Conservation (phyloP, 225 moss, liverwort and hornwort species). For the Rhytidiadelphus loreus region DNA sequence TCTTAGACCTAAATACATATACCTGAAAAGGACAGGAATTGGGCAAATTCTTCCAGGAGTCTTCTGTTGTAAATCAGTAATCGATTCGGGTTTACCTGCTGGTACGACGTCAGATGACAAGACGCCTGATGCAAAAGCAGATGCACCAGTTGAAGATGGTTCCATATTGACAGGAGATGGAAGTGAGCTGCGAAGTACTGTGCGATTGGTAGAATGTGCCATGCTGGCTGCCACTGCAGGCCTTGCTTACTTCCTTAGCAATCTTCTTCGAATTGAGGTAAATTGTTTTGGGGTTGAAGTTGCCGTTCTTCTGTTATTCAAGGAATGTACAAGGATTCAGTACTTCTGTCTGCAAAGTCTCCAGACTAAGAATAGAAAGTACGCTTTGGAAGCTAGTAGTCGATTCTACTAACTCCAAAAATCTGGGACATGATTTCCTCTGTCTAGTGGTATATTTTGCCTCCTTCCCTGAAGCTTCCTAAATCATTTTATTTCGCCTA, state of each 20-base stretch:
- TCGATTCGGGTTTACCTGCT: conserved; percentile 21
- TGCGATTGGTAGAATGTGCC: conserved; percentile 87
- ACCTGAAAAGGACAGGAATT: background rate
- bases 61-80: conserved; percentile 20
- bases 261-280: conserved; percentile 87
- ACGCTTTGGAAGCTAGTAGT: background rate
- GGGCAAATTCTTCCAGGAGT: background rate
- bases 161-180: conserved; percentile 86
- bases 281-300: background rate
- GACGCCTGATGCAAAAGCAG: conserved; percentile 2
- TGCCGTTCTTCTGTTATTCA: background rate
- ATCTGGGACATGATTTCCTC: background rate
- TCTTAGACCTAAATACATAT: background rate
- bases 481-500: background rate
- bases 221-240: conserved; percentile 98
- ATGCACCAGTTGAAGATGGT: conserved; percentile 40
- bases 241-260: conserved; percentile 91
- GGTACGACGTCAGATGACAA: conserved; percentile 26
- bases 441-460: background rate
- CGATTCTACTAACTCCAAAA: background rate
- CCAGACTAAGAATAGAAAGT: background rate
- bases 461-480: background rate
- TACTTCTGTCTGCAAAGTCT: background rate
- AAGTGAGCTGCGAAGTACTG: conserved; percentile 64
- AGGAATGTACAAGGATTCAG: background rate